phyloP scores from a whole-genome alignment of 139 green algal genomes.

The Coccomyxa sp. region DNA sequence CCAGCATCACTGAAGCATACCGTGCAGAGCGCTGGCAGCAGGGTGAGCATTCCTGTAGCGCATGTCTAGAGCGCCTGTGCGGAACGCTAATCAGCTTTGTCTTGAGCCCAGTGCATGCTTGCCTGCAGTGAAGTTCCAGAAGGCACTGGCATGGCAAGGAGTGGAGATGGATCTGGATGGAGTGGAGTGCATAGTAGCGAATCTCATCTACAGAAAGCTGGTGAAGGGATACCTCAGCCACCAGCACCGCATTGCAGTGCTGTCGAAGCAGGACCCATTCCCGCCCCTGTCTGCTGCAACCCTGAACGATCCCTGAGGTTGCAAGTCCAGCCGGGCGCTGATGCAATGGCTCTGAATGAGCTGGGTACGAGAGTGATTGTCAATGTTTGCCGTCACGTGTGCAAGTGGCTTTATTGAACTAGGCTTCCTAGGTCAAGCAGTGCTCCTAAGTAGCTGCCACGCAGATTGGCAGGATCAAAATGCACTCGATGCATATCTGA shows the following conservation, averaged over 20 bases:
- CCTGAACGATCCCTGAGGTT: background rate
- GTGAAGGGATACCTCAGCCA: slow-evolving; percentile 86
- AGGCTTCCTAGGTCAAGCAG: too few relatives aligned
- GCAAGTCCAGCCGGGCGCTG: too few relatives aligned
- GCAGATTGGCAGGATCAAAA: too few relatives aligned
- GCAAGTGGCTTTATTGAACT: too few relatives aligned
- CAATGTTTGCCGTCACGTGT: too few relatives aligned
- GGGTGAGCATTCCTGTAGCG: too few relatives aligned
- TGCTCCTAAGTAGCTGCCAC: too few relatives aligned
- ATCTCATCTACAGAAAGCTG: slow-evolving; percentile 80
- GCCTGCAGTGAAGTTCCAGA: slow-evolving; percentile 23
- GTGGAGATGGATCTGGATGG: slow-evolving; percentile 70
- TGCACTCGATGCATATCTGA: too few relatives aligned
- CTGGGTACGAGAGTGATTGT: too few relatives aligned
- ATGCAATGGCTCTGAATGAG: too few relatives aligned
- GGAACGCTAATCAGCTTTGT: background rate
- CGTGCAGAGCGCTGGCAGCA: too few relatives aligned
- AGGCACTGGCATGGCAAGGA: slow-evolving; percentile 44
- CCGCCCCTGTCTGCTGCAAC: background rate
- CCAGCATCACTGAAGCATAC: background rate
- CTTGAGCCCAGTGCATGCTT: background rate
- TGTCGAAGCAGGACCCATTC: slow-evolving; percentile 17
- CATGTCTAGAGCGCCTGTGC: too few relatives aligned
- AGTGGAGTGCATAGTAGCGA: slow-evolving; percentile 81
- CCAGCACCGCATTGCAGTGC: slow-evolving; percentile 68